These are phyloP conservation scores for Podila epigama DNA, from an alignment of 192 early-diverging fungal species.

Conservation along the genomic window DNA sequence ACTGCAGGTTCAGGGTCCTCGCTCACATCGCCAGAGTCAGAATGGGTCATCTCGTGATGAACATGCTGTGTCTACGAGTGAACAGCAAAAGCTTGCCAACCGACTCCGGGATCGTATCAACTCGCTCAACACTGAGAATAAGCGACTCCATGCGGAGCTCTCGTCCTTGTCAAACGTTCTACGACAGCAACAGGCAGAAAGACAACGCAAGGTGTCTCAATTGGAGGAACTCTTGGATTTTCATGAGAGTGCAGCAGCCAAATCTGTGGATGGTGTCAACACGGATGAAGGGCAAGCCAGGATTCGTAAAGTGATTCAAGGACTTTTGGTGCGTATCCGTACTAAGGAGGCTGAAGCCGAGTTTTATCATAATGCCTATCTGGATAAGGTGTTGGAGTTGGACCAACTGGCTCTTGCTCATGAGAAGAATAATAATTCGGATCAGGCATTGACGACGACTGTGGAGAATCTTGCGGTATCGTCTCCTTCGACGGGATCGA, in stretches of 20 bases:
- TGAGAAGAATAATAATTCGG: conserved; percentile 15
- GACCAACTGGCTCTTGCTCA: conserved; percentile 40
- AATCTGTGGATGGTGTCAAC: conserved; percentile 20
- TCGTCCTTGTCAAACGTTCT: conserved; percentile 17
- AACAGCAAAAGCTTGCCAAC: conserved; percentile 35
- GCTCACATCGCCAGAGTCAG: not conserved
- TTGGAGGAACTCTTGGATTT: conserved; percentile 41
- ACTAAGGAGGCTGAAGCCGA: conserved; percentile 47
- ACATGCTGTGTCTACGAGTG: conserved; percentile 22
- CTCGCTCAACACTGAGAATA: conserved; percentile 35
- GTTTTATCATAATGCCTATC: conserved; percentile 48
- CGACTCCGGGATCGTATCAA: conserved; percentile 40
- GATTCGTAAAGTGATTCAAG: conserved; percentile 47
- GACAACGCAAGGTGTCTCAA: conserved; percentile 31
- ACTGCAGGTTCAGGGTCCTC: conserved; percentile 24
- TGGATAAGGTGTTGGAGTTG: conserved; percentile 45
- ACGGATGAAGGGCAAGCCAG: conserved; percentile 42
- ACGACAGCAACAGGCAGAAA: conserved; percentile 34
- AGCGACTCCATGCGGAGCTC: conserved; percentile 31
- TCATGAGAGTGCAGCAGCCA: conserved; percentile 21
- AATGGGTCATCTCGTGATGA: conserved; percentile 30
- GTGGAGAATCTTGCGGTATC: conserved; percentile 8
- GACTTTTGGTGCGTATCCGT: conserved; percentile 35
- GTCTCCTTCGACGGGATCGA: not conserved
- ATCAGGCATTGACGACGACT: not conserved